Percentiles rank a stretch among this genome's conserved stretches.
Evolutionary conservation across 1,284 basidiomycete species (phyloP).

Genomic region (Mycena sp.): DNA sequence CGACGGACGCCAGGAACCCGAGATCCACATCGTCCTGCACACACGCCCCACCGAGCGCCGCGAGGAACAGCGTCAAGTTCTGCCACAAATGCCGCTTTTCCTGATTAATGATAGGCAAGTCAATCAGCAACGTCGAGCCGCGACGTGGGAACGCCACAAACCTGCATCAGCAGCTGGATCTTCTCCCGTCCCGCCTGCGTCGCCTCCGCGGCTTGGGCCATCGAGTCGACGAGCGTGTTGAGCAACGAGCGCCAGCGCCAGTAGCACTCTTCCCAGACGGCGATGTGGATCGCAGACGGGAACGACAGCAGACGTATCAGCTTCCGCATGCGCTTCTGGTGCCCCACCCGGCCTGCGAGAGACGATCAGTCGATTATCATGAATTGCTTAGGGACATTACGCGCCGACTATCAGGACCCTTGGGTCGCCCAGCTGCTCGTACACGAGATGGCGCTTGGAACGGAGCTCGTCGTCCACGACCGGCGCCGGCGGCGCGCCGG

Average conservation of each 20-base stretch:
- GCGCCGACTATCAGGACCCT: slow-evolving; percentile 72
- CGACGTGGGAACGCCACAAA: slow-evolving; percentile 3
- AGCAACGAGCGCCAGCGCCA: slow-evolving; percentile 69
- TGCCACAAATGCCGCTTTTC: slow-evolving; percentile 88
- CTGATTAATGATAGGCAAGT: too few relatives aligned
- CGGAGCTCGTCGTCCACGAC: slow-evolving; percentile 66
- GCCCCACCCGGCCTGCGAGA: slow-evolving; percentile 70
- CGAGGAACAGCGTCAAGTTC: slow-evolving; percentile 85
- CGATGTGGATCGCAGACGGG: slow-evolving; percentile 72
- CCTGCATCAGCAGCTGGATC: slow-evolving; percentile 23
- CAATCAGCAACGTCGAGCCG: not conserved
- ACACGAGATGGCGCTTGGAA: slow-evolving; percentile 74
- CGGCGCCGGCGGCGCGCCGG: slow-evolving; percentile 59
- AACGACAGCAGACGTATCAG: slow-evolving; percentile 71
- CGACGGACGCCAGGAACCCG: slow-evolving; percentile 58
- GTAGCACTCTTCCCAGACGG: slow-evolving; percentile 87
- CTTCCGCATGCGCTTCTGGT: slow-evolving; percentile 84
- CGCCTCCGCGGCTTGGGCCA: slow-evolving; percentile 16
- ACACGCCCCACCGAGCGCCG: slow-evolving; percentile 79
- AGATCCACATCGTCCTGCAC: slow-evolving; percentile 61
- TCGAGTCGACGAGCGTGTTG: slow-evolving; percentile 41
- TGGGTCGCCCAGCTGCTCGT: slow-evolving; percentile 82
- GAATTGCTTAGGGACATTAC: slow-evolving; percentile 36
- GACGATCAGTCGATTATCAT: not conserved
- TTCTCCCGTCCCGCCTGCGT: slow-evolving; percentile 10